These are phyloP conservation scores for Chamaecyparis obtusa DNA, from an alignment of 75 land plant genomes.

Conservation along the genomic window DNA sequence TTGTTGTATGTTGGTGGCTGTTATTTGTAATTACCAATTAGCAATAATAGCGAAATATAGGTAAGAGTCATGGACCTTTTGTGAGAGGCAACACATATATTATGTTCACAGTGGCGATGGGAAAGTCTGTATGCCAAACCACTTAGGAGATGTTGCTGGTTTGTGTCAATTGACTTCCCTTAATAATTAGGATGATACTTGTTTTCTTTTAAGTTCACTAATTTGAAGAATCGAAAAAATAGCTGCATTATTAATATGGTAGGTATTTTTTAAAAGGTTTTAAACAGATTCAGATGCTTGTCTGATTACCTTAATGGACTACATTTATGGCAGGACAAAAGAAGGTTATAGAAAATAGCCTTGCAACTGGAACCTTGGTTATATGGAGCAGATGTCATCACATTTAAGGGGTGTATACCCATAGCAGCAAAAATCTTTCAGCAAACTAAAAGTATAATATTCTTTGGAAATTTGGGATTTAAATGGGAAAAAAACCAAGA, in stretches of 20 bases:
- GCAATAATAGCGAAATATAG: background rate
- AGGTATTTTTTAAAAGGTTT: background rate
- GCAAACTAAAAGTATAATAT: too few relatives aligned
- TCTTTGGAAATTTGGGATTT: too few relatives aligned
- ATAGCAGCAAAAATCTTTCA: too few relatives aligned
- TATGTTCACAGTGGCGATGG: background rate
- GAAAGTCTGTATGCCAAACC: background rate
- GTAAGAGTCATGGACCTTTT: background rate
- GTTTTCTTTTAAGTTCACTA: background rate
- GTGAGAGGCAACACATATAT: background rate
- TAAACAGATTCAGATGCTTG: background rate
- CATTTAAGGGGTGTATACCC: too few relatives aligned
- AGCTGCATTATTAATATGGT: background rate
- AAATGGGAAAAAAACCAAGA: too few relatives aligned
- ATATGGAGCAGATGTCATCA: too few relatives aligned
- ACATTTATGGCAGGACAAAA: too few relatives aligned
- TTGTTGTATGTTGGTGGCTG: background rate
- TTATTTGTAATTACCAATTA: background rate
- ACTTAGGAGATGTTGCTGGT: background rate
- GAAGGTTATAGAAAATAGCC: too few relatives aligned
- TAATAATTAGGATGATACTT: background rate
- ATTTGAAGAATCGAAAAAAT: background rate
- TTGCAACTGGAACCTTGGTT: background rate
- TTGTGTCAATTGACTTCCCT: background rate
- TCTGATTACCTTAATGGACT: background rate